These are phyloP conservation scores for Lunularia cruciata DNA, from an alignment of 225 moss, liverwort and hornwort species.

Conservation along the genomic window DNA sequence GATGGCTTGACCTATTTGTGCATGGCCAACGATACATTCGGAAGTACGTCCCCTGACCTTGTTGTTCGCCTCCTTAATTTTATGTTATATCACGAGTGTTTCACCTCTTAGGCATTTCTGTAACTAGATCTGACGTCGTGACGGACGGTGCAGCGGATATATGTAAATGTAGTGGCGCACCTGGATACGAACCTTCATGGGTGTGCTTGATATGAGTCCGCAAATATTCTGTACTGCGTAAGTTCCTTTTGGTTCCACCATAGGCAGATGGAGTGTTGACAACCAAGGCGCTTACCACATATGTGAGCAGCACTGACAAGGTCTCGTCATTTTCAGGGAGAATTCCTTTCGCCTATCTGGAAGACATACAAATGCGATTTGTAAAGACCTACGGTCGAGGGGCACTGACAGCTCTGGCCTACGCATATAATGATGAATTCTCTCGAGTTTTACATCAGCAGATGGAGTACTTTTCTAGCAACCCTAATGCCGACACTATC, in stretches of 20 bases:
- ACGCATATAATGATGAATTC: constrained; percentile 96
- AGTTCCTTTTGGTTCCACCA: no score
- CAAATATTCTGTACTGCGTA: background rate
- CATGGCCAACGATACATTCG: constrained; percentile 91
- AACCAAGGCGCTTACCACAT: no score
- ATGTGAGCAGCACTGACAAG: background rate
- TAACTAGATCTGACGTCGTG: background rate
- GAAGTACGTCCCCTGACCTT: constrained; percentile 46
- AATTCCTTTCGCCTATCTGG: constrained; percentile 92
- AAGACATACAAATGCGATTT: constrained; percentile 95
- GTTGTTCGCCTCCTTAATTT: background rate
- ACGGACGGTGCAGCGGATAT: no score
- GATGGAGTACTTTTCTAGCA: constrained; percentile 97
- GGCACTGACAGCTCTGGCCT: constrained; percentile 82
- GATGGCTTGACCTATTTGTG: constrained; percentile 93
- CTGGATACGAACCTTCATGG: no score
- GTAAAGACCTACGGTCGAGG: constrained; percentile 86
- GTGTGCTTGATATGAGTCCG: no score
- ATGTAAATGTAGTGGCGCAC: no score
- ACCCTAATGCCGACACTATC: constrained; percentile 82
- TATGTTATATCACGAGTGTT: background rate
- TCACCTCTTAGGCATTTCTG: background rate
- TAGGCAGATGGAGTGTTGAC: no score
- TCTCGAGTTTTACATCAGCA: constrained; percentile 94
- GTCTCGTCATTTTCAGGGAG: constrained; percentile 55